Conservation (phyloP, 257 asterid species). For the Nicotiana obtusifolia region DNA sequence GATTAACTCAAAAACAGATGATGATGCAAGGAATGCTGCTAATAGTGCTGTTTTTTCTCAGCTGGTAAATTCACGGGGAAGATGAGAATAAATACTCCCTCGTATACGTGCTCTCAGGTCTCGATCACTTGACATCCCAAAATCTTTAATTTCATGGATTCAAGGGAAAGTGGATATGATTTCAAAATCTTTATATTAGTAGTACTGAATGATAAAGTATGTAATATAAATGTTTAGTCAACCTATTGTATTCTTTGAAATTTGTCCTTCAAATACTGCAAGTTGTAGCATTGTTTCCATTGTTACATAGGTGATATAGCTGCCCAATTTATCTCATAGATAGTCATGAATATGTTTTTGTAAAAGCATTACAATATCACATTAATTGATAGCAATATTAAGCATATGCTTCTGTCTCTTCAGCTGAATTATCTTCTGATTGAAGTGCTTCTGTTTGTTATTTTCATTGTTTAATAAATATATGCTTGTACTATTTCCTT, state of each 20-base stretch:
- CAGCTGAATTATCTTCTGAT: not conserved
- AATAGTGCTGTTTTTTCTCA: constrained; percentile 47
- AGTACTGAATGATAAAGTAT: constrained; percentile 1
- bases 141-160: not conserved
- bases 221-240: constrained; percentile 9
- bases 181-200: not conserved
- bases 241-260: not conserved
- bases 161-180: not conserved
- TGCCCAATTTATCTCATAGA: not conserved
- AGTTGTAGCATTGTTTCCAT: not conserved
- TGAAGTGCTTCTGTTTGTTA: not conserved
- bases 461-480: not conserved
- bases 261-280: not conserved
- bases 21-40: constrained; percentile 39
- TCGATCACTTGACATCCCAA: not conserved
- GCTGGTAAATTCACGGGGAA: constrained; percentile 41
- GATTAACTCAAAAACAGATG: constrained; percentile 34
- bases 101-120: not conserved
- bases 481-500: no score
- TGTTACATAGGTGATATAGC: not conserved
- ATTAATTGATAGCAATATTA: no score
- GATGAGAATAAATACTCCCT: constrained; percentile 19
- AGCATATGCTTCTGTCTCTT: not conserved
- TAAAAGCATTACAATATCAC: not conserved
- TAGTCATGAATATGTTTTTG: not conserved